Percentiles rank a stretch among this genome's conserved stretches.
phyloP scores from a whole-genome alignment of 176 grass and related monocot species.

The Carex scoparia region DNA sequence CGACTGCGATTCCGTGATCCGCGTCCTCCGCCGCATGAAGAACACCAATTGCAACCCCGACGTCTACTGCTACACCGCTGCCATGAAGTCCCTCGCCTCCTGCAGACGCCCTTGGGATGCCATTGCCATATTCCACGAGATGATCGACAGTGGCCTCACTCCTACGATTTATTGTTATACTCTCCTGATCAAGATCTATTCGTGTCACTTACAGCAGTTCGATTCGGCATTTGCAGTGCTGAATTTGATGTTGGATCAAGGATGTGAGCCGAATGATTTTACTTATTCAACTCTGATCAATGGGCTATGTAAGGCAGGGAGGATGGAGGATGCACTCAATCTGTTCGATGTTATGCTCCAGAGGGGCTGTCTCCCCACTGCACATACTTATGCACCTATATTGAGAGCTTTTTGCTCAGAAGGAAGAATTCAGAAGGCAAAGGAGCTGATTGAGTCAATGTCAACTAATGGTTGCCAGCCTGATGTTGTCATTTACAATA shows the following conservation, averaged over 20 bases:
- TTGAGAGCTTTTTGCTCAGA: conserved; percentile 44
- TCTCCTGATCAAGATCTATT: conserved; percentile 68
- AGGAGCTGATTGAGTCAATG: conserved; percentile 47
- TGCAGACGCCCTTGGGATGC: conserved; percentile 47
- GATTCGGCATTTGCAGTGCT: conserved; percentile 53
- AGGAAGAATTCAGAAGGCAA: conserved; percentile 42
- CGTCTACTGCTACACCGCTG: conserved; percentile 52
- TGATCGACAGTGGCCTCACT: conserved; percentile 53
- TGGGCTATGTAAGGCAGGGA: conserved; percentile 43
- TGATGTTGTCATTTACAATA: conserved; percentile 69
- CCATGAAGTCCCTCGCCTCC: conserved; percentile 58
- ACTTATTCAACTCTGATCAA: conserved; percentile 61
- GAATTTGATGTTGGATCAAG: conserved; percentile 55
- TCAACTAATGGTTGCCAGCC: conserved; percentile 38
- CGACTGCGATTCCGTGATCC: conserved; percentile 43
- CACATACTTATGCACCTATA: conserved; percentile 48
- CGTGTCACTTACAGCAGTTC: conserved; percentile 63
- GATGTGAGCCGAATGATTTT: conserved; percentile 40
- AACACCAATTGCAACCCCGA: conserved; percentile 39
- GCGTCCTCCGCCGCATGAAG: conserved; percentile 64
- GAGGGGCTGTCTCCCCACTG: conserved; percentile 36
- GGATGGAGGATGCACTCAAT: conserved; percentile 50
- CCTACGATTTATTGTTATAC: conserved; percentile 50
- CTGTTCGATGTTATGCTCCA: conserved; percentile 78
- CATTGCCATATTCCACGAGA: conserved; percentile 70